phyloP scores from a whole-genome alignment of 192 early-diverging fungal genomes.

The Backusella parvicylindrica region DNA sequence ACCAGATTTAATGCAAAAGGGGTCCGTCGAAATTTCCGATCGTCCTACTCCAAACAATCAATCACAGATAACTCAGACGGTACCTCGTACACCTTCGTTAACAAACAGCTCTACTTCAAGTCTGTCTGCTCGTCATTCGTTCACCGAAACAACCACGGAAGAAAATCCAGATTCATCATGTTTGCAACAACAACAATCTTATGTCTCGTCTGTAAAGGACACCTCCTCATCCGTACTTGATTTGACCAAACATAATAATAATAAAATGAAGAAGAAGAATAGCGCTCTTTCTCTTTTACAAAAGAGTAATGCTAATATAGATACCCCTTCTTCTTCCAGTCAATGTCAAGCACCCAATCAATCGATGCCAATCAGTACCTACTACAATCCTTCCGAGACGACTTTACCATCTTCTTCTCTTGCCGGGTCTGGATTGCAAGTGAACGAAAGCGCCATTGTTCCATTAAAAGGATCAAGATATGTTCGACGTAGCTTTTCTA shows the following conservation, averaged over 20 bases:
- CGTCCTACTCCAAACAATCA: not conserved
- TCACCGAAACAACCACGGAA: not conserved
- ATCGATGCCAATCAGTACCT: not conserved
- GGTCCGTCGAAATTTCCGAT: not conserved
- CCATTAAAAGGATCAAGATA: not conserved
- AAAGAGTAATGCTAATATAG: not conserved
- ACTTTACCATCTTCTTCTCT: not conserved
- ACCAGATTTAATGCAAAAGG: not conserved
- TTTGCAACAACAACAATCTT: no score
- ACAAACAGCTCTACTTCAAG: not conserved
- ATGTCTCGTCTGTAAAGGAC: not conserved
- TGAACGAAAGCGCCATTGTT: not conserved
- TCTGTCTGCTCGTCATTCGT: not conserved
- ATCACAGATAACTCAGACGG: not conserved
- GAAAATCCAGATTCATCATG: no score
- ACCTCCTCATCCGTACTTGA: not conserved
- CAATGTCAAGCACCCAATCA: not conserved
- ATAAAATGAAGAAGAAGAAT: not conserved
- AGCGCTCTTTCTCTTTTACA: not conserved
- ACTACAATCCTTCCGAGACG: not conserved
- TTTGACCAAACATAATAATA: not conserved
- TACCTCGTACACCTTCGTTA: not conserved
- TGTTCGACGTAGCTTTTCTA: conserved; percentile 4
- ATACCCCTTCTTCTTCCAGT: not conserved
- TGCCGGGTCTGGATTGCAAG: not conserved